Conservation (phyloP, 345 rosid species). For the Orychophragmus violaceus region DNA sequence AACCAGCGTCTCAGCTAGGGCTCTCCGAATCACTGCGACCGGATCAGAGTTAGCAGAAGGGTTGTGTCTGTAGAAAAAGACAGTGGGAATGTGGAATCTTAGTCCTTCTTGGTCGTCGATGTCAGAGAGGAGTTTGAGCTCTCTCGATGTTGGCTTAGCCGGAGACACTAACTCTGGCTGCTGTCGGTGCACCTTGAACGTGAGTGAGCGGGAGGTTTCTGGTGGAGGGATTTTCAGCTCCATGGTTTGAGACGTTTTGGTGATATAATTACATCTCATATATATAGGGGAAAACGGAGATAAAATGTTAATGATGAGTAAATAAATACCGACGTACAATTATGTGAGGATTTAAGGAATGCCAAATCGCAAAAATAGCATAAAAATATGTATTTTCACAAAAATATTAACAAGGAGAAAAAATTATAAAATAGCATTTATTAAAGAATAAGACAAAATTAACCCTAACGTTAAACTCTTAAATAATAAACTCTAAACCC, state of each 20-base stretch:
- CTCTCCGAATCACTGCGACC: slow-evolving; percentile 20
- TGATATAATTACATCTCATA: background rate
- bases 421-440: no score
- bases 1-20: slow-evolving; percentile 24
- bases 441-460: no score
- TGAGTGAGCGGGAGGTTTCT: slow-evolving; percentile 2
- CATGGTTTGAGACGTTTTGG: background rate
- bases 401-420: no score
- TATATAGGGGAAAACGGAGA: background rate
- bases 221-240: slow-evolving; percentile 2
- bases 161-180: slow-evolving; percentile 41
- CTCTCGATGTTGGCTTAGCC: slow-evolving; percentile 42
- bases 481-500: no score
- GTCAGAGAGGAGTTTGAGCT: slow-evolving; percentile 44
- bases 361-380: no score
- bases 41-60: slow-evolving; percentile 25
- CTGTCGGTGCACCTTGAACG: slow-evolving; percentile 32
- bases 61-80: slow-evolving; percentile 30
- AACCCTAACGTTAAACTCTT: no score
- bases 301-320: background rate
- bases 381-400: no score
- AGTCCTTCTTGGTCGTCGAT: slow-evolving; percentile 52
- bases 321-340: background rate
- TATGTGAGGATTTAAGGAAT: background rate
- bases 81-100: slow-evolving; percentile 35